Evolutionary conservation across 2,329 filamentous ascomycete species (phyloP).

Genomic region (Fusarium camptoceras): DNA sequence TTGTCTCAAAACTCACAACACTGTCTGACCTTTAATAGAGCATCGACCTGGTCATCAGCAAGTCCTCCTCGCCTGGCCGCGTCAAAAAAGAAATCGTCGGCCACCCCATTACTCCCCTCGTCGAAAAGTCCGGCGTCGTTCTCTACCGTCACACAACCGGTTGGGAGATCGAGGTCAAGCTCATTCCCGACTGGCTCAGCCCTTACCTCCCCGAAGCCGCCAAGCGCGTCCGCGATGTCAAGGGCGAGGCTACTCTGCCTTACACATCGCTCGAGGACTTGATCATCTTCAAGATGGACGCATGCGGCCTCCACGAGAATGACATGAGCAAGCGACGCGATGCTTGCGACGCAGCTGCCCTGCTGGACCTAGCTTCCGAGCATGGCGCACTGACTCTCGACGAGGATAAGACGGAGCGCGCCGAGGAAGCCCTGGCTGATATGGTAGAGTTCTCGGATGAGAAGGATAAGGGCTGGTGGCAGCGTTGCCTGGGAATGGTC

Average conservation of each 20-base stretch:
- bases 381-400: constrained; percentile 43
- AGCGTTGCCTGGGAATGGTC: constrained; percentile 43
- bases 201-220: constrained; percentile 45
- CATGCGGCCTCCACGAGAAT: constrained; percentile 45
- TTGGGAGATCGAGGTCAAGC: constrained; percentile 48
- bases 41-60: constrained; percentile 49
- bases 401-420: constrained; percentile 44
- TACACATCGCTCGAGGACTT: constrained; percentile 46
- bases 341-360: constrained; percentile 43
- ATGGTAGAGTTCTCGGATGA: constrained; percentile 44
- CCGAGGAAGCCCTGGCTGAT: constrained; percentile 43
- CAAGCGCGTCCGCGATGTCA: constrained; percentile 38
- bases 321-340: constrained; percentile 44
- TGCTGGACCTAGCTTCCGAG: constrained; percentile 45
- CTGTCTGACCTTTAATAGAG: constrained; percentile 31
- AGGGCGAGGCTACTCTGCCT: constrained; percentile 35
- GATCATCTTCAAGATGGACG: constrained; percentile 48
- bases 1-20: accelerated
- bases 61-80: constrained; percentile 47
- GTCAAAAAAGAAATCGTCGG: constrained; percentile 47
- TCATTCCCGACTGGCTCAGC: constrained; percentile 48
- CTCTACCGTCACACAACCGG: constrained; percentile 43
- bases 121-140: constrained; percentile 43
- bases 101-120: constrained; percentile 47
- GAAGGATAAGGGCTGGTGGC: constrained; percentile 48